Base-by-base conservation (phyloP, 2,329 filamentous ascomycete species). In the Plectosphaerella plurivora region DNA sequence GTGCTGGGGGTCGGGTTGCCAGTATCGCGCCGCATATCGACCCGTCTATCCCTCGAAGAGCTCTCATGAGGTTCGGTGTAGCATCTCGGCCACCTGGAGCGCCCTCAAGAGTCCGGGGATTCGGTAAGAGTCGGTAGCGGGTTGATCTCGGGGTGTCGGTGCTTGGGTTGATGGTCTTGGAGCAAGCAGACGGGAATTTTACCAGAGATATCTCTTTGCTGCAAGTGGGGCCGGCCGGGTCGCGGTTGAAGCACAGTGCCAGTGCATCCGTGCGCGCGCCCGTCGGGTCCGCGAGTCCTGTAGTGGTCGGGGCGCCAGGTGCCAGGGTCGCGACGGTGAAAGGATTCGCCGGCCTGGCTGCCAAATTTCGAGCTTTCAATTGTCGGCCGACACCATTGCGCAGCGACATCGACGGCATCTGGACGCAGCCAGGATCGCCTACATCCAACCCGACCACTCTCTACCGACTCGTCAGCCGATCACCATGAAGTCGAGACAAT, bases 21-120 rank as follows among this genome's bases (percentile, higher is more conserved):
- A 78, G 70, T 68, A 80, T 74, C 66, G 78, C 76, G 73, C 76
- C 73, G 72, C 75, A 80, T 73, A 79, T 75, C 73, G 78, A 78
- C 73, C 78, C 72, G 70, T 83, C 78, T 70, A 82, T 75, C 78
- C 76, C 77, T 71, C 72, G 76, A 63, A 75, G 70, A 71, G 76
- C 71, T 78, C 76, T 83, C 81, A 84, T 84, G 77, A 73, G 79
- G 69, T 74, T 44, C 18, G 10, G 71, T 72, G 75, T 73, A 67
- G 72, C 77, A 79, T 80, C 46, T 51, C 56, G 56, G 41, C 45
- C 49, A 47, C 41, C 41, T 22, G 18, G 18, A 44, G 41, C 41
- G 18, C 18, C 41, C 16, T 44, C 41, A 18, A 44, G n/a, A 18
- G 41, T 39, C 41, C 41, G 18, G 16, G 41, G 18, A 33, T 16